phyloP scores from a whole-genome alignment of 352 stramenopile species.

The Globisporangium perplexum region DNA sequence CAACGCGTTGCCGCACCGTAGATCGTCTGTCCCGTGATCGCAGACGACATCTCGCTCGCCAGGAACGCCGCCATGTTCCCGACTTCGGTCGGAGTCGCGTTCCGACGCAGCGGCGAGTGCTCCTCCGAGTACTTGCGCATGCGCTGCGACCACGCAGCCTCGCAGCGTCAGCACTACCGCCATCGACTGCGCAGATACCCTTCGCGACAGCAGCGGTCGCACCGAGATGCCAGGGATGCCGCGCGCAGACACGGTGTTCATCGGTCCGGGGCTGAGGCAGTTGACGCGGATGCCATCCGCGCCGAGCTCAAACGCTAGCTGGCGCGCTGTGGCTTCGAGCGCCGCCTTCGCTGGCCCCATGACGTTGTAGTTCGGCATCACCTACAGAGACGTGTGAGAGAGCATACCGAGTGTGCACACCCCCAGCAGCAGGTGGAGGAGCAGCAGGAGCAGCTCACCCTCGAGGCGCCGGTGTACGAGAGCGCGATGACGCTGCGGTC shows the following conservation, averaged over 20 bases:
- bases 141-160: conserved; percentile 30
- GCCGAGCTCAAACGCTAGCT: conserved; percentile 81
- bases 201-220: conserved; percentile 1
- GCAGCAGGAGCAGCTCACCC: conserved; percentile 13
- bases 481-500: conserved; percentile 83
- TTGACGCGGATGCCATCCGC: conserved; percentile 84
- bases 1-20: too few relatives aligned
- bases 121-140: conserved; percentile 76
- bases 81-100: conserved; percentile 70
- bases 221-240: conserved; percentile 87
- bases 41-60: conserved; percentile 55
- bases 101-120: conserved; percentile 60
- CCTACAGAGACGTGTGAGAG: conserved; percentile 20
- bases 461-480: conserved; percentile 80
- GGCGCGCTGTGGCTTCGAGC: conserved; percentile 77
- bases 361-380: conserved; percentile 88
- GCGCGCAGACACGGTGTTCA: conserved; percentile 89
- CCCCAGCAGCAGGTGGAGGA: too few relatives aligned
- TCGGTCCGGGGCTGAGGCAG: conserved; percentile 84
- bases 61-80: conserved; percentile 78
- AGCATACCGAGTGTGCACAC: background rate
- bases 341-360: conserved; percentile 92
- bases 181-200: background rate
- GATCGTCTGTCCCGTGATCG: conserved; percentile 89
- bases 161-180: background rate